phyloP scores from a whole-genome alignment of 2,329 filamentous ascomycete genomes.

The Berkeleyomyces basicola region DNA sequence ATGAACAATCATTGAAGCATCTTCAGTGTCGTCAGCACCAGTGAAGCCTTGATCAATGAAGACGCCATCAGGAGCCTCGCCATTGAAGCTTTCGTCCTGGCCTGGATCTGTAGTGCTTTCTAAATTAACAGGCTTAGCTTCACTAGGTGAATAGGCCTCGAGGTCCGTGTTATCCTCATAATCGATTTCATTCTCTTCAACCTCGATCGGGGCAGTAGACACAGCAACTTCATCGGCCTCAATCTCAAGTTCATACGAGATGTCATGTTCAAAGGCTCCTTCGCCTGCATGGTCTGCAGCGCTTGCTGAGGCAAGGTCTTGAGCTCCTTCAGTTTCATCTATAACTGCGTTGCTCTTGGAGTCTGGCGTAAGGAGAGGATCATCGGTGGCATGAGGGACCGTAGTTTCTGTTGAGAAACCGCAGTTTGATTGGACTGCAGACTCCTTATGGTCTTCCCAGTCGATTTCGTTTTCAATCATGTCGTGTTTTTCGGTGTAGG shows the following conservation, averaged over 20 bases:
- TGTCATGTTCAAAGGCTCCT: neutral
- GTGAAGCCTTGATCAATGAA: constrained; percentile 20
- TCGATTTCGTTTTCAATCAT: constrained; percentile 11
- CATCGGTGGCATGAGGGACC: neutral
- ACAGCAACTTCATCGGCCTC: neutral
- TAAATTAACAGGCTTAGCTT: neutral
- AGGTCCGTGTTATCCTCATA: constrained; percentile 12
- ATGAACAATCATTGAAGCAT: constrained; percentile 2
- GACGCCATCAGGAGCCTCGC: constrained; percentile 13
- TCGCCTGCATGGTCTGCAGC: neutral
- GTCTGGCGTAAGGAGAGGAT: neutral
- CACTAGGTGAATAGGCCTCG: neutral
- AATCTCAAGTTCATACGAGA: constrained; percentile 11
- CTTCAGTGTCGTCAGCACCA: constrained; percentile 14
- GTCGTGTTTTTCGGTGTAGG: neutral
- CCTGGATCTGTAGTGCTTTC: constrained; percentile 14
- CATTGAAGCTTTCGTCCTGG: constrained; percentile 16
- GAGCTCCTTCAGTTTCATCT: neutral
- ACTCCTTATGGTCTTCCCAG: constrained; percentile 11
- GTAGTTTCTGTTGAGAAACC: neutral
- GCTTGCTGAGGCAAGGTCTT: neutral
- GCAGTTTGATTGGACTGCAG: neutral
- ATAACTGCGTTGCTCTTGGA: neutral
- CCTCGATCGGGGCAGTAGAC: neutral
- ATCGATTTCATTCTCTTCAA: constrained; percentile 14